A percentile compares a stretch with the other conserved stretches of the same genome.
These are phyloP conservation scores for Coemansia sp. DNA, from an alignment of 192 early-diverging fungal genomes.

Conservation along the genomic window DNA sequence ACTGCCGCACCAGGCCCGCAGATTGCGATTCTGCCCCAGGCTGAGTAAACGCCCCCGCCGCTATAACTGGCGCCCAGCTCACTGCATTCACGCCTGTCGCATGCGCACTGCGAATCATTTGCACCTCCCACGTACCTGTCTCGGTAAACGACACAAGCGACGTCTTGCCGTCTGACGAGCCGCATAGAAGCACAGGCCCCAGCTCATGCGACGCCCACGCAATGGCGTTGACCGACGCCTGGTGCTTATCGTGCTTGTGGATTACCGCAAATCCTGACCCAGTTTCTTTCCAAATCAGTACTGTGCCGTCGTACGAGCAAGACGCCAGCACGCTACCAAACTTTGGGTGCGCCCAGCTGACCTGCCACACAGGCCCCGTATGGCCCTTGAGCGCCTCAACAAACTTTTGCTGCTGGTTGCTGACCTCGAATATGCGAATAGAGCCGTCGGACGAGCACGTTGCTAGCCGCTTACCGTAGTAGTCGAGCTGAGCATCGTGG, in stretches of 20 bases:
- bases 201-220: slow-evolving; percentile 97
- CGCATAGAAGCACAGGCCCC: slow-evolving; percentile 87
- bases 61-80: slow-evolving; percentile 89
- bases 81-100: slow-evolving; percentile 90
- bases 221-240: slow-evolving; percentile 95
- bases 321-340: slow-evolving; percentile 95
- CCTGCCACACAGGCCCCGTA: slow-evolving; percentile 98
- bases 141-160: slow-evolving; percentile 90
- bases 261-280: slow-evolving; percentile 51
- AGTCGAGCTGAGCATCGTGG: slow-evolving; percentile 80
- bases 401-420: slow-evolving; percentile 54
- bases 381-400: slow-evolving; percentile 63
- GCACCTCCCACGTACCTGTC: slow-evolving; percentile 85
- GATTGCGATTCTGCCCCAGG: slow-evolving; percentile 24
- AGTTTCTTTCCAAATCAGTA: slow-evolving; percentile 94
- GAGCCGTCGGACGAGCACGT: slow-evolving; percentile 96
- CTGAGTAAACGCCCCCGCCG: slow-evolving; percentile 56
- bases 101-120: slow-evolving; percentile 75
- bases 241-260: slow-evolving; percentile 84
- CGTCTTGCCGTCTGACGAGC: slow-evolving; percentile 92
- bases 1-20: slow-evolving; percentile 64
- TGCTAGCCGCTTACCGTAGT: slow-evolving; percentile 87
- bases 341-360: slow-evolving; percentile 98
- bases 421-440: slow-evolving; percentile 90
- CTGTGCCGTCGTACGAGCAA: slow-evolving; percentile 93